These are phyloP conservation scores for Ustilaginoidea virens DNA, from an alignment of 2,329 filamentous ascomycete species.

Conservation along the genomic window DNA sequence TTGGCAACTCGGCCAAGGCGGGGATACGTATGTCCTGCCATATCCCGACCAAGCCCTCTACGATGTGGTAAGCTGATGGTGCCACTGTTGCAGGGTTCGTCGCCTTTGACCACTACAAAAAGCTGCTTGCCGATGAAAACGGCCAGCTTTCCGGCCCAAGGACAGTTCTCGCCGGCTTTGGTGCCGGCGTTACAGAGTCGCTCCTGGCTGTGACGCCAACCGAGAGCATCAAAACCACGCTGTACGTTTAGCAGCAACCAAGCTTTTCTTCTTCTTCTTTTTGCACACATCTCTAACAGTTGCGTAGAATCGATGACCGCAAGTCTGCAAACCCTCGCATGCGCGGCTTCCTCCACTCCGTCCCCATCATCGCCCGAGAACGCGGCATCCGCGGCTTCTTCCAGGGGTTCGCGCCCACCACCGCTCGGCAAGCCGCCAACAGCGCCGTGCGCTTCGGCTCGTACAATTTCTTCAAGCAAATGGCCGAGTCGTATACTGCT, in stretches of 20 bases:
- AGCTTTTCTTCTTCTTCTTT: not conserved
- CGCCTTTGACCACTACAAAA: conserved; percentile 90
- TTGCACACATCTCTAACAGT: too few relatives aligned
- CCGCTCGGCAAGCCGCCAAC: conserved; percentile 87
- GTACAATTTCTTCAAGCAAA: conserved; percentile 80
- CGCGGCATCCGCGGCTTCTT: conserved; percentile 86
- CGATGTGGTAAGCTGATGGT: too few relatives aligned
- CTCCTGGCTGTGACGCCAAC: conserved; percentile 89
- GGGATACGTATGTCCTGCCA: conserved; percentile 59
- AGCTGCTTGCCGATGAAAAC: conserved; percentile 61
- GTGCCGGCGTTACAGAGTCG: conserved; percentile 87
- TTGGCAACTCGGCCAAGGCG: conserved; percentile 92
- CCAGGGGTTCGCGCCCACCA: conserved; percentile 91
- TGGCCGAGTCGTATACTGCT: conserved; percentile 81
- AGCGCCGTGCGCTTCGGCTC: conserved; percentile 80
- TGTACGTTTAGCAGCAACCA: too few relatives aligned
- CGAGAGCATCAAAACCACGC: conserved; percentile 94
- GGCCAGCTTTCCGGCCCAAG: conserved; percentile 82
- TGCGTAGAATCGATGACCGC: conserved; percentile 71
- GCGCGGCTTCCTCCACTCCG: conserved; percentile 83
- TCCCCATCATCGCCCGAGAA: conserved; percentile 73
- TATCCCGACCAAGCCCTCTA: too few relatives aligned
- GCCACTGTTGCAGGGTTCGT: conserved; percentile 44
- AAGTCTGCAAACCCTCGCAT: conserved; percentile 76
- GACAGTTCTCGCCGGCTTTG: conserved; percentile 87